Base-by-base conservation (phyloP, 2,329 filamentous ascomycete genomes). In the Fusarium ramigenum region DNA sequence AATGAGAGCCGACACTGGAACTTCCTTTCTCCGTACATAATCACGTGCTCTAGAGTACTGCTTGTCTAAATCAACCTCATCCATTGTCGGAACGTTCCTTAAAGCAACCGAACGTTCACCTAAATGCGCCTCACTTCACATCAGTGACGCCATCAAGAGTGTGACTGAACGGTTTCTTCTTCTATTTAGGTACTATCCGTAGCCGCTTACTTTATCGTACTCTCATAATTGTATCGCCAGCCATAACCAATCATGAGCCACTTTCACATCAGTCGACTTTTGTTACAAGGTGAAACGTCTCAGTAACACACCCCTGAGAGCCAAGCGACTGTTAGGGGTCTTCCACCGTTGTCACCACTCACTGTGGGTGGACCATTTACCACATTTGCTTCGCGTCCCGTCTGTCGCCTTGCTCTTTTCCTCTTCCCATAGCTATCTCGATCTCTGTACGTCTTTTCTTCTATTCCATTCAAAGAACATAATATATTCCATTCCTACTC, bases 261-360 rank as follows among this genome's bases (percentile, higher is more conserved):
- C 60, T 50, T 52, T 62, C 37, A 43, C 63, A 78, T 78, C 75
- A 70, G 63, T 78, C 77, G 74, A 78, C 62, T 75, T 75, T 78
- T 80, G 78, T 72, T 70, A 75, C 85, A 86, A 73, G 63, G 81
- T 87, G 85, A 87, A 87, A 87, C 85, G 74, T 77, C 76, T 79
- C 75, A 75, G 63, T 59, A 53, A 68, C 56, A 68, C 56, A 56
- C 70, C 74, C 75, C 66, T 72, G 52, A 59, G 46, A 73, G 71
- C 59, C 71, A 65, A 70, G 66, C 63, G 60, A 54, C 56, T 42
- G 43, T 59, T 68, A 69, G 68, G 73, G 70, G 67, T 63, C 65
- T 68, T 70, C 64, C 66, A 70, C 75, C 76, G 70, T 62, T 60
- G 53, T 63, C 71, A 75, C 74, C 73, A 74, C 59, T 58, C 34